These are phyloP conservation scores for Magnusiomyces ingens DNA, from an alignment of 1,139 yeast genomes.

Conservation along the genomic window DNA sequence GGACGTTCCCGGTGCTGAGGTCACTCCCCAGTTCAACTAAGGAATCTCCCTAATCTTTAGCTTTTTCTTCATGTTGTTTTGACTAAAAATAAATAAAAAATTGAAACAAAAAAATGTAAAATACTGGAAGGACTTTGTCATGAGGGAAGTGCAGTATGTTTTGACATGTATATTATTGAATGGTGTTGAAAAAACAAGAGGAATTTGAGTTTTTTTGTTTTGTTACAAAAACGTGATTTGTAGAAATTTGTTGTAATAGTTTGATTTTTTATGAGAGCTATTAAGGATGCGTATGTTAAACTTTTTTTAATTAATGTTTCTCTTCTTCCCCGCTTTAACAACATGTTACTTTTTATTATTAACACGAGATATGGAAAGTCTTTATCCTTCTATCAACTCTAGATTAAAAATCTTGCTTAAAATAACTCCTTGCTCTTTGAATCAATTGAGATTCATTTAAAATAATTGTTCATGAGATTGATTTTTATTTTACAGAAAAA, in stretches of 20 bases:
- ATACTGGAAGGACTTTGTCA: neutral
- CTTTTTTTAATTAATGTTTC: too few species aligned
- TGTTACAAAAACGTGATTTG: neutral
- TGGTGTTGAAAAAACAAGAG: neutral
- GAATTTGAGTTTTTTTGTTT: too few species aligned
- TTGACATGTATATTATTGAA: too few species aligned
- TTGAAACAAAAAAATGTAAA: slow-evolving; percentile 3
- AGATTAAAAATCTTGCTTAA: too few species aligned
- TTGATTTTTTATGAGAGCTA: neutral
- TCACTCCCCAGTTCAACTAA: slow-evolving; percentile 30
- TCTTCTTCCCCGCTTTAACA: too few species aligned
- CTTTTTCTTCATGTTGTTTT: neutral
- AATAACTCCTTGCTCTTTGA: too few species aligned
- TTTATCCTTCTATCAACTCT: too few species aligned
- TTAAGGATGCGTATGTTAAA: neutral
- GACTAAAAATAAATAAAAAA: neutral
- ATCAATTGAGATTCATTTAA: too few species aligned
- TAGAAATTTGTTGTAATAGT: neutral
- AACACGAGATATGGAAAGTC: too few species aligned
- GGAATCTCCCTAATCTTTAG: neutral
- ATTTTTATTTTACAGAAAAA: neutral
- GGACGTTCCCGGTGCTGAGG: slow-evolving; percentile 32
- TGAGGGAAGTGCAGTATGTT: too few species aligned
- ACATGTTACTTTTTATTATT: too few species aligned
- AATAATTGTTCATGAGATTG: neutral